Percentiles rank a stretch among this genome's conserved stretches.
Evolutionary conservation across 1,139 yeast genomes (phyloP).

Genomic region (Magnusiomyces clavatus): DNA sequence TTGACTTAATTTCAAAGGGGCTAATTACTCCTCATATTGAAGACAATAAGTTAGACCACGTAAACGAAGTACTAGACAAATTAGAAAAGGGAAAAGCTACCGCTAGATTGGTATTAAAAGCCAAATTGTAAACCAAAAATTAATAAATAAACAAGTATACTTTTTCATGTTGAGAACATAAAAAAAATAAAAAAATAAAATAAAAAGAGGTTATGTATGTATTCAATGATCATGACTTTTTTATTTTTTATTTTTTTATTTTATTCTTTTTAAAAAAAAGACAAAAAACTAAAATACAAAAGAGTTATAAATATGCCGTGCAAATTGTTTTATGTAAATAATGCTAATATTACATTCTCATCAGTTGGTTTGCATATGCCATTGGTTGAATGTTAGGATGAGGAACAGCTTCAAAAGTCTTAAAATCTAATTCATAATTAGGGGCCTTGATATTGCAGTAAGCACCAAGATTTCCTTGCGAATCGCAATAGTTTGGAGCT

Average conservation of each 20-base stretch:
- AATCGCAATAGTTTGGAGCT: constrained; percentile 96
- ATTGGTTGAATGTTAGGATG: constrained; percentile 93
- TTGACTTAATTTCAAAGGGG: constrained; percentile 40
- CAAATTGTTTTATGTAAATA: not conserved
- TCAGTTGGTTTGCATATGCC: constrained; percentile 62
- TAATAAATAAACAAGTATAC: too few relatives aligned
- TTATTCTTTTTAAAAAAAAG: not conserved
- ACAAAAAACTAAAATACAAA: not conserved
- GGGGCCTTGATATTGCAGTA: constrained; percentile 59
- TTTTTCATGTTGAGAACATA: too few relatives aligned
- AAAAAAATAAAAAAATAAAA: too few relatives aligned
- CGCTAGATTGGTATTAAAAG: constrained; percentile 41
- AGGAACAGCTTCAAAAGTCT: constrained; percentile 68
- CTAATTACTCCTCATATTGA: constrained; percentile 36
- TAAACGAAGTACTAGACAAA: constrained; percentile 35
- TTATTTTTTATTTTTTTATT: too few relatives aligned
- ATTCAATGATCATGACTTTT: too few relatives aligned
- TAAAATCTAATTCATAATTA: constrained; percentile 47
- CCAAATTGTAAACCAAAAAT: not conserved
- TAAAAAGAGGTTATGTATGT: too few relatives aligned
- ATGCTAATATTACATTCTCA: constrained; percentile 20
- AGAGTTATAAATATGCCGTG: not conserved
- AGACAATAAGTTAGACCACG: constrained; percentile 26
- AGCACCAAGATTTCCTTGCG: constrained; percentile 86
- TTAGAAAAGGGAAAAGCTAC: constrained; percentile 37